Base-by-base conservation (phyloP, 2,329 filamentous ascomycete genomes). In the Metarhizium robertsii region DNA sequence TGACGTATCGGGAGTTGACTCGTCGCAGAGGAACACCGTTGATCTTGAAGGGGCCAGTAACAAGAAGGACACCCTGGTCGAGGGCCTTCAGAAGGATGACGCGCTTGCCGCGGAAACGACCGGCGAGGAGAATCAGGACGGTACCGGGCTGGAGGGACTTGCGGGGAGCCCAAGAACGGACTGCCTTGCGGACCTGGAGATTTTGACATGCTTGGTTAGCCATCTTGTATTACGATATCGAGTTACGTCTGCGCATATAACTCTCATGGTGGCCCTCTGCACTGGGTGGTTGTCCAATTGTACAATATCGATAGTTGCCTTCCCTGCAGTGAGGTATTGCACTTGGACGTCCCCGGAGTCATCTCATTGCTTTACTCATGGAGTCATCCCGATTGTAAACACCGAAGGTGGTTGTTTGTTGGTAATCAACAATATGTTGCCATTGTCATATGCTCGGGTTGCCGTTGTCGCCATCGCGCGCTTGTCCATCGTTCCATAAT, bases 1-100 rank as follows among this genome's bases (percentile, higher is more conserved):
- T 95, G 73, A 95, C 90, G 79, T 94, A 95, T 78, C 89, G 87
- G 74, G 90, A 82, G 81, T 95, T 95, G 75, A 95, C 89, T 76
- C 89, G 86, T 79, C 94, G 88, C 72, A 99, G 87, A 68, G 94
- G 94, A 65, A 99, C 94, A 78, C 94, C 94, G 83, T 99, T 99
- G 81, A 99, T 88, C 88, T 97, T 99, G 89, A 97, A 99, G 75
- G 94, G 94, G 71, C 94, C 94, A 74, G 94, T 99, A 71, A 99
- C 91, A 75, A 99, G 90, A 76, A 99, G 91, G 66, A 96, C 90
- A 80, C 94, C 94, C 82, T 96, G 90, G 73, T 90, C 83, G 73
- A 99, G 92, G 78, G 87, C 85, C 87, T 97, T 97, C 76, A 99
- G 88, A 79, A 97, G 91, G 72, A 99, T 84, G 72, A 99, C 94